Conservation (phyloP, 345 rosid genomes). For the Brassica cretica region DNA sequence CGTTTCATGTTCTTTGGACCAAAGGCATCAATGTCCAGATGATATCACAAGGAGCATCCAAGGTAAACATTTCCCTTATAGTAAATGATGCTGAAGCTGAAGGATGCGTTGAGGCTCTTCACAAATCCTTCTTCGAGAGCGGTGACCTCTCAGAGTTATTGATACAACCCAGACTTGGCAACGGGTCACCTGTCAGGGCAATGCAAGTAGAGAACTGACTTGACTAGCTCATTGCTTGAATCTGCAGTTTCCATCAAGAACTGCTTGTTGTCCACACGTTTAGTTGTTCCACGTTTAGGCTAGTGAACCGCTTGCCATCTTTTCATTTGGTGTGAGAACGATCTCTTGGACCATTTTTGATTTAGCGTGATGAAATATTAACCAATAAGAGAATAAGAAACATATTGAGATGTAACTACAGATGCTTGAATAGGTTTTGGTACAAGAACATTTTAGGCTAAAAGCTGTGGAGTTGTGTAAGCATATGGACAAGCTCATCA, state of each 20-base stretch:
- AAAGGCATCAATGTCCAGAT: slow-evolving; percentile 95
- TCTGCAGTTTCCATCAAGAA: not conserved
- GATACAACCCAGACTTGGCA: slow-evolving; percentile 33
- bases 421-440: slow-evolving; percentile 11
- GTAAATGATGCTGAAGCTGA: slow-evolving; percentile 83
- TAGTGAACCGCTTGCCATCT: slow-evolving; percentile 15
- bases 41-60: slow-evolving; percentile 99
- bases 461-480: slow-evolving; percentile 92
- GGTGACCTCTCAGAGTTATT: slow-evolving; percentile 51
- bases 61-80: slow-evolving; percentile 93
- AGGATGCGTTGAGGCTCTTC: slow-evolving; percentile 74
- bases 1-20: slow-evolving; percentile 73
- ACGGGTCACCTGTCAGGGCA: slow-evolving; percentile 43
- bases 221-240: slow-evolving; percentile 15
- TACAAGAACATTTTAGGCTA: slow-evolving; percentile 32
- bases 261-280: not conserved
- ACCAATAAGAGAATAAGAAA: not conserved
- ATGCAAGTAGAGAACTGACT: slow-evolving; percentile 37
- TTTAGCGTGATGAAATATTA: not conserved
- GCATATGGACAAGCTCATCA: slow-evolving; percentile 90
- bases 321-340: slow-evolving; percentile 16
- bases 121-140: slow-evolving; percentile 64
- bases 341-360: slow-evolving; percentile 17
- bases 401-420: slow-evolving; percentile 17
- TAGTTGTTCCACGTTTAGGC: not conserved